Percentiles rank a stretch among this genome's conserved stretches.
Conservation (phyloP, 805 yeast species). For the Ogataea trehaloabstinens region DNA sequence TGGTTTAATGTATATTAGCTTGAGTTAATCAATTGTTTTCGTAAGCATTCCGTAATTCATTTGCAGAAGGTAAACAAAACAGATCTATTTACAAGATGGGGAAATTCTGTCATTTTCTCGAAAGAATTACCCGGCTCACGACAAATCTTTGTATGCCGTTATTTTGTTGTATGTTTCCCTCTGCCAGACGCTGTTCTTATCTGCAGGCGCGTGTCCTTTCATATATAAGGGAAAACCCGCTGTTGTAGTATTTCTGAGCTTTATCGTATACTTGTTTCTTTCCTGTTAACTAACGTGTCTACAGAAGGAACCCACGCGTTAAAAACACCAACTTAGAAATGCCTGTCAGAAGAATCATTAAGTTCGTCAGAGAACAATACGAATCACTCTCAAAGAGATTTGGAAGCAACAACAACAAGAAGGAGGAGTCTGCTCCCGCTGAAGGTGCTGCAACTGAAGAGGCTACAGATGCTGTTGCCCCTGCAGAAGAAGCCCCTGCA, state of each 20-base stretch:
- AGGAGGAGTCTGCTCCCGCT: constrained; percentile 15
- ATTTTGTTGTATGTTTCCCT: constrained; percentile 17
- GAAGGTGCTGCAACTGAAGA: constrained; percentile 11
- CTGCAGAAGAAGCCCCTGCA: constrained; percentile 20
- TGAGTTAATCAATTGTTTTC: not conserved
- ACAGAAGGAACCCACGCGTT: constrained; percentile 2
- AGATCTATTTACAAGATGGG: too few species aligned
- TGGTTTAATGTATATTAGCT: constrained; percentile 25
- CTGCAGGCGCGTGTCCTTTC: constrained; percentile 2
- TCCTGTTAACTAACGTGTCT: constrained; percentile 2
- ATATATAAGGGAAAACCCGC: constrained; percentile 7
- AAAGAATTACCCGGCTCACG: constrained; percentile 7
- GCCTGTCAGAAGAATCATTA: constrained; percentile 35
- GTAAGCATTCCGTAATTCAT: too few species aligned
- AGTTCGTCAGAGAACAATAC: constrained; percentile 30
- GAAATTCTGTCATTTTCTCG: too few species aligned
- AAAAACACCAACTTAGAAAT: constrained; percentile 14
- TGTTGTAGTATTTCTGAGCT: constrained; percentile 4
- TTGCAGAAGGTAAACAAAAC: too few species aligned
- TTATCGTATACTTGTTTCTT: constrained; percentile 1
- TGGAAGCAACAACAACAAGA: constrained; percentile 16
- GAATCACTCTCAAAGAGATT: constrained; percentile 31
- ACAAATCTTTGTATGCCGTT: constrained; percentile 11
- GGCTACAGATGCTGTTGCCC: constrained; percentile 13
- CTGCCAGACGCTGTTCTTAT: constrained; percentile 1